phyloP scores from a whole-genome alignment of 768 basidiomycete species.

The Podaxis carcinomalis region DNA sequence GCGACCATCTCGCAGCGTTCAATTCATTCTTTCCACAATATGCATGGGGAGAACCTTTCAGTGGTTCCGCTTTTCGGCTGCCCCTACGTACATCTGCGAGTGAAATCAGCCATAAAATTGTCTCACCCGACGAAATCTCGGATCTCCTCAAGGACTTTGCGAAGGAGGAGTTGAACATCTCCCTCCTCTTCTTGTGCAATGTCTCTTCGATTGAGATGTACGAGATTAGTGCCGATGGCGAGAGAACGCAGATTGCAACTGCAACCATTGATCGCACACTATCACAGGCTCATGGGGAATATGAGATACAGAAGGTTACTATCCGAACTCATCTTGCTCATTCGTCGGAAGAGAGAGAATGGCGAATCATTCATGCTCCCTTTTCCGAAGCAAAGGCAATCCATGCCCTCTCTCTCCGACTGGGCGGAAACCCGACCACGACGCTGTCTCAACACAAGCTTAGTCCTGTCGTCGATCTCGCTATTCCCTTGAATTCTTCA shows the following conservation, averaged over 20 bases:
- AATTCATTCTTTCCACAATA: slow-evolving; percentile 19
- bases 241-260: slow-evolving; percentile 12
- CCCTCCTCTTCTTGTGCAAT: slow-evolving; percentile 38
- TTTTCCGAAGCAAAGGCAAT: slow-evolving; percentile 24
- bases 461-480: slow-evolving; percentile 32
- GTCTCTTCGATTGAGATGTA: slow-evolving; percentile 35
- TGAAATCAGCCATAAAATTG: slow-evolving; percentile 29
- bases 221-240: slow-evolving; percentile 28
- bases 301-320: slow-evolving; percentile 11
- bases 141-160: slow-evolving; percentile 38
- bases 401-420: slow-evolving; percentile 19
- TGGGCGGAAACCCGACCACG: slow-evolving; percentile 20
- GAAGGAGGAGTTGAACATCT: slow-evolving; percentile 32
- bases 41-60: slow-evolving; percentile 19
- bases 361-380: slow-evolving; percentile 30
- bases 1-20: slow-evolving; percentile 31
- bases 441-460: slow-evolving; percentile 38
- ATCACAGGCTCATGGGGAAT: neutral
- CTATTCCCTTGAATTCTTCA: slow-evolving; percentile 24
- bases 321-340: slow-evolving; percentile 14
- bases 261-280: slow-evolving; percentile 15
- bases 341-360: slow-evolving; percentile 17
- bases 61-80: slow-evolving; percentile 42
- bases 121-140: slow-evolving; percentile 28
- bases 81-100: slow-evolving; percentile 34